Conservation (phyloP, 805 yeast species). For the Kuraishia ogatae region DNA sequence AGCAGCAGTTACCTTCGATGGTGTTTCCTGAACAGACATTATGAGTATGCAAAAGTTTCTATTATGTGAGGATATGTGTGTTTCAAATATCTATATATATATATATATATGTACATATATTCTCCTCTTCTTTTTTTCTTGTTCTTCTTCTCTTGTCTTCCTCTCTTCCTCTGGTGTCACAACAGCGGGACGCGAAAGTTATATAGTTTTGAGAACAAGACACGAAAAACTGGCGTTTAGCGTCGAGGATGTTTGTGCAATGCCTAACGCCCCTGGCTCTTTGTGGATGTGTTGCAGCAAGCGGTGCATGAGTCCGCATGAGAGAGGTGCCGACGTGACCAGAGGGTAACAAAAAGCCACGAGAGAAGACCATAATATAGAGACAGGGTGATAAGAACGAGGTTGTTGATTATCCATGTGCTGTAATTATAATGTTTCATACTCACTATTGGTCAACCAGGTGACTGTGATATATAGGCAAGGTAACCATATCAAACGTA, state of each 20-base stretch:
- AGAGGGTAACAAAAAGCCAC: not conserved
- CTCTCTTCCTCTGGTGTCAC: not conserved
- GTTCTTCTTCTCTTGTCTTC: not conserved
- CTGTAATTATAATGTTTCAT: too few species aligned
- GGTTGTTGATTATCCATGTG: too few species aligned
- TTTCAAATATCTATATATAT: too few species aligned
- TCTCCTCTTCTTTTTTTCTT: not conserved
- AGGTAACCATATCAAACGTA: too few species aligned
- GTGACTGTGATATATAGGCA: too few species aligned
- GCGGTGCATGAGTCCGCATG: not conserved
- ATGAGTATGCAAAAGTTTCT: slow-evolving; percentile 12
- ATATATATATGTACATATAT: too few species aligned
- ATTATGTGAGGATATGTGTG: not conserved
- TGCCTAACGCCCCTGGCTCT: not conserved
- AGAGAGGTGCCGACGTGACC: not conserved
- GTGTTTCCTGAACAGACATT: slow-evolving; percentile 60
- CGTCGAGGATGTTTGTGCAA: not conserved
- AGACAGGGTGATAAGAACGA: too few species aligned
- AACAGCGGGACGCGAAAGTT: not conserved
- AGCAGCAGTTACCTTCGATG: slow-evolving; percentile 55
- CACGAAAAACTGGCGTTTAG: not conserved
- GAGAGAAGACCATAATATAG: not conserved
- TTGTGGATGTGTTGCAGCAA: not conserved
- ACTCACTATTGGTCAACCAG: too few species aligned
- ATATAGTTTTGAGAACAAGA: not conserved